Base-by-base conservation (phyloP, 345 rosid species). In the Draba incana region DNA sequence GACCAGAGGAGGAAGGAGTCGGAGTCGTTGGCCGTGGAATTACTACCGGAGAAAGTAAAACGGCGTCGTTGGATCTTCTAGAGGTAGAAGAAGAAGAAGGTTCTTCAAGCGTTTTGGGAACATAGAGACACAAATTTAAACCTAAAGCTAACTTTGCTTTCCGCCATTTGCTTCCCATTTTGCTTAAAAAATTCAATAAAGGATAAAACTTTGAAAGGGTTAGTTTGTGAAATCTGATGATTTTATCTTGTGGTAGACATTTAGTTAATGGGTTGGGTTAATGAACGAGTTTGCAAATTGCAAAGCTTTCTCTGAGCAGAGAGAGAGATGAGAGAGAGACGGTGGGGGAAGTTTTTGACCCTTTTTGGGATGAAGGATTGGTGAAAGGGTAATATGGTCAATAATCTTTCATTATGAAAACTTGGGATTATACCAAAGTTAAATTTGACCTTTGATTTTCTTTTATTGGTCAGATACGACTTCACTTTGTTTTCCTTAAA, bases 81-180 rank as follows among this genome's bases (percentile, higher is more conserved):
- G 67, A n/a, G 8, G 78, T 56, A 11, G 85, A 42, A 15, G 38
- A 35, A 35, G 77, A 65, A 39, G 72, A 69, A n/a, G n/a, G n/a
- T 23, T 84, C 90, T 11, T 80, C 90, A 25, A 35, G 57, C 54
- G 85, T 71, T 55, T 72, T 72, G 27, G 98, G 97, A 51, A 79
- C 89, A 59, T 85, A 82, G 6, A 92, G 84, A 58, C 98, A 90
- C 75, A 79, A 56, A 60, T 90, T 88, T 49, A 84, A 56, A 33
- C 98, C 90, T 53, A 92, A 84, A 66, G 92, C 89, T 16, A 80
- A 9, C 81, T 88, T 92, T 5, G 82, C 92, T 66, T 88, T 92
- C 60, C 85, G 79, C 98, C 98, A 92, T 76, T 85, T 90, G 75
- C 91, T 86, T 39, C 80, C 87, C 98, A 88, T 47, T 55, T 55